phyloP scores from a whole-genome alignment of 768 basidiomycete species.

The Ramaria sp. region DNA sequence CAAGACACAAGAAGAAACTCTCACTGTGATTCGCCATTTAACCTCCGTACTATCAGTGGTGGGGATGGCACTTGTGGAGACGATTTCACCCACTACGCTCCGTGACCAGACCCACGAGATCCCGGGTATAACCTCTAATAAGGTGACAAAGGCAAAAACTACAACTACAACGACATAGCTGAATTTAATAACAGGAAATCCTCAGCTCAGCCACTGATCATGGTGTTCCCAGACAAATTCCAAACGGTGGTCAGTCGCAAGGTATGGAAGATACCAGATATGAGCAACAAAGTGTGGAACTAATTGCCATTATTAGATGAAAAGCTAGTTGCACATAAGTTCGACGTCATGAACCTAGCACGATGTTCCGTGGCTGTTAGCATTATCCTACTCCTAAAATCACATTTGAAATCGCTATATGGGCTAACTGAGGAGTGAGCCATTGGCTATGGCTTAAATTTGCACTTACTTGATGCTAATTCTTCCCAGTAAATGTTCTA shows the following conservation, averaged over 20 bases:
- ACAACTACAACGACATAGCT: neutral
- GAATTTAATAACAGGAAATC: neutral
- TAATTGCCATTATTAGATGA: neutral
- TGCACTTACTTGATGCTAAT: slow-evolving; percentile 1
- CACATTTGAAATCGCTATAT: slow-evolving; percentile 75
- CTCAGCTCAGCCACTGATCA: neutral
- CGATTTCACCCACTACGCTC: slow-evolving; percentile 59
- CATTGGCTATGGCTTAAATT: slow-evolving; percentile 10
- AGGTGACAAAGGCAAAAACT: neutral
- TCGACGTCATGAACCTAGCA: slow-evolving; percentile 11
- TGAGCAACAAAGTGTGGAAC: neutral
- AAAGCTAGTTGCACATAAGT: neutral
- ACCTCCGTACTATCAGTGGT: slow-evolving; percentile 67
- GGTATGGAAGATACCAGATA: neutral
- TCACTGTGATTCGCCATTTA: slow-evolving; percentile 74
- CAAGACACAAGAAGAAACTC: slow-evolving; percentile 88
- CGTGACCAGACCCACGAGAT: slow-evolving; percentile 45
- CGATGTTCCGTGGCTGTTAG: slow-evolving; percentile 58
- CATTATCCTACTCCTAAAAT: slow-evolving; percentile 82
- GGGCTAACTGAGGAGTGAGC: slow-evolving; percentile 84
- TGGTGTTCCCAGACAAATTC: neutral
- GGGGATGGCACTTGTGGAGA: slow-evolving; percentile 75
- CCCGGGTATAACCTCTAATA: slow-evolving; percentile 1
- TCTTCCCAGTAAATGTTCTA: slow-evolving; percentile 70
- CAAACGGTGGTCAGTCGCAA: neutral